A percentile compares a stretch with the other conserved stretches of the same genome.
Conservation (phyloP, 73 alveolate species). For the Symbiodinium pilosum region DNA sequence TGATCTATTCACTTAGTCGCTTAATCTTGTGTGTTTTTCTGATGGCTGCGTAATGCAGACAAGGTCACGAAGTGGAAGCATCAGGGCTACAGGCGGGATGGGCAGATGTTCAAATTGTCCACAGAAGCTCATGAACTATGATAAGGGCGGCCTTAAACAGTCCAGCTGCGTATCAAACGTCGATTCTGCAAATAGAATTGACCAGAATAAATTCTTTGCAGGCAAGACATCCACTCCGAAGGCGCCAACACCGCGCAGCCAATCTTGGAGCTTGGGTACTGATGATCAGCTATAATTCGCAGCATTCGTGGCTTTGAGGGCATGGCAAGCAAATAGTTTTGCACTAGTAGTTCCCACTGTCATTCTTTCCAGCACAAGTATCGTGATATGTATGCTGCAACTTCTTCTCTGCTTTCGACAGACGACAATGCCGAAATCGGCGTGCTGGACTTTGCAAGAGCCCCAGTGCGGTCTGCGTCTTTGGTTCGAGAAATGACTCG, state of each 20-base stretch:
- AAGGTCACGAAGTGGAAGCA: slow-evolving; percentile 57
- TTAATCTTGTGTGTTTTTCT: background rate
- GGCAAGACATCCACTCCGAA: slow-evolving; percentile 47
- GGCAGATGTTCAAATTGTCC: no score
- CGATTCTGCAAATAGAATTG: background rate
- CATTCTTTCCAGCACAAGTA: background rate
- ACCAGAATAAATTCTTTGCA: background rate
- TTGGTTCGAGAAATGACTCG: background rate
- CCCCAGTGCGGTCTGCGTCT: background rate
- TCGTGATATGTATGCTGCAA: no score
- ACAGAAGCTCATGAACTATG: no score
- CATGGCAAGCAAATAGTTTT: background rate
- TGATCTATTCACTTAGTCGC: background rate
- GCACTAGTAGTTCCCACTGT: background rate
- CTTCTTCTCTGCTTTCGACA: background rate
- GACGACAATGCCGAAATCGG: slow-evolving; percentile 39
- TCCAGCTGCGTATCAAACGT: no score
- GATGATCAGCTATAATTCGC: no score
- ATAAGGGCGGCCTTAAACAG: no score
- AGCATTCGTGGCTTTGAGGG: no score
- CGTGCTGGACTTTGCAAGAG: slow-evolving; percentile 52
- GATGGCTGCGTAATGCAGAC: background rate
- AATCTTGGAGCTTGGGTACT: no score
- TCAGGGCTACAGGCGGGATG: slow-evolving; percentile 52
- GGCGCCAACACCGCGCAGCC: no score